Conservation (phyloP, 2,329 filamentous ascomycete genomes). For the Calycina herbarum region DNA sequence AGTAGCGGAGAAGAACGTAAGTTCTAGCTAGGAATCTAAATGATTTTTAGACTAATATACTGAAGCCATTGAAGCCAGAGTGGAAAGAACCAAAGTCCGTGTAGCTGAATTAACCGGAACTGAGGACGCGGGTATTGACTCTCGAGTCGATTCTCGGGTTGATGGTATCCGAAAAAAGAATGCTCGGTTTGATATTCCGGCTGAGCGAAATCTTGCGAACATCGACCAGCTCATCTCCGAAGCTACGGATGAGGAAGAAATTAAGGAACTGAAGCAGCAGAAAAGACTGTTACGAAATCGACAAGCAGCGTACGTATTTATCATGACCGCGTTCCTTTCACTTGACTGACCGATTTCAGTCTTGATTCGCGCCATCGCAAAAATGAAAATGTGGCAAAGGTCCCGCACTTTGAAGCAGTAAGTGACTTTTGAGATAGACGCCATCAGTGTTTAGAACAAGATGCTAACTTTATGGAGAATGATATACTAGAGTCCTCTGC, state of each 20-base stretch:
- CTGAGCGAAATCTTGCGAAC: constrained; percentile 88
- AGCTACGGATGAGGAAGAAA: constrained; percentile 85
- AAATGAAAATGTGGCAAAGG: constrained; percentile 42
- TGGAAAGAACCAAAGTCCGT: too few species aligned
- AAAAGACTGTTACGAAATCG: constrained; percentile 93
- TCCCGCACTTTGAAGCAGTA: too few species aligned
- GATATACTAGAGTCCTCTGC: too few species aligned
- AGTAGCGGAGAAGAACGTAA: too few species aligned
- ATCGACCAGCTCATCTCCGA: constrained; percentile 91
- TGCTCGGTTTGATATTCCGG: constrained; percentile 93
- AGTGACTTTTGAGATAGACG: too few species aligned
- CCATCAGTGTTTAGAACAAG: too few species aligned
- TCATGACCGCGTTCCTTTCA: background rate
- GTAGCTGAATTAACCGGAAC: constrained; percentile 21
- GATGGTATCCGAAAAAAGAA: constrained; percentile 94
- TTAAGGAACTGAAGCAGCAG: constrained; percentile 98
- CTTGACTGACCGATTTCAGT: constrained; percentile 47
- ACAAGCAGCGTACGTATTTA: constrained; percentile 81
- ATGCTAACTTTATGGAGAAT: too few species aligned
- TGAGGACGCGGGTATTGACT: too few species aligned
- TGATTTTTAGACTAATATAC: too few species aligned
- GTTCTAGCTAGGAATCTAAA: too few species aligned
- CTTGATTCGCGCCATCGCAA: constrained; percentile 96
- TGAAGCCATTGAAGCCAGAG: too few species aligned
- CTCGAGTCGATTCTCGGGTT: constrained; percentile 19